phyloP scores from a whole-genome alignment of 768 basidiomycete species.

The Nevesoporus exiguus region DNA sequence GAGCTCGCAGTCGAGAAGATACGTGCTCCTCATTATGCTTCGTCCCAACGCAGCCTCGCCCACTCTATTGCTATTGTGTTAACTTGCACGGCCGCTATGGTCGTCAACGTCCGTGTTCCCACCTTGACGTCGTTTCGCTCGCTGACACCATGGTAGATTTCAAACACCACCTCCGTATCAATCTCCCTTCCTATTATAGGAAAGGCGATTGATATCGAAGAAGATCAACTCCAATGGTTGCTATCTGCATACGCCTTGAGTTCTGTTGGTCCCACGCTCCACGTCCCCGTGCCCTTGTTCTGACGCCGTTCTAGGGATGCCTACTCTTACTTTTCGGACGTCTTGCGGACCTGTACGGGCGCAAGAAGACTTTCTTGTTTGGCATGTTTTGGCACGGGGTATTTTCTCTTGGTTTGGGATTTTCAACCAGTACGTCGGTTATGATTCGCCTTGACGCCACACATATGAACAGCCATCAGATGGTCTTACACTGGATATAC shows the following conservation, averaged over 20 bases:
- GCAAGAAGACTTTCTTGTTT: conserved; percentile 60
- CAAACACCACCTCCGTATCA: conserved; percentile 41
- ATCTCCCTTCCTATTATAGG: conserved; percentile 55
- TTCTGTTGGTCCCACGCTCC: conserved; percentile 45
- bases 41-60: conserved; percentile 19
- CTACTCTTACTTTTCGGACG: conserved; percentile 73
- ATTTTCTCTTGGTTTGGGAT: conserved; percentile 64
- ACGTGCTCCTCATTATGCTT: neutral
- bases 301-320: conserved; percentile 56
- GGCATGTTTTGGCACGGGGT: conserved; percentile 54
- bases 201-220: conserved; percentile 43
- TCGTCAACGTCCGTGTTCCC: conserved; percentile 32
- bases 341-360: conserved; percentile 77
- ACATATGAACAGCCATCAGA: conserved; percentile 34
- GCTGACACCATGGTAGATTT: conserved; percentile 25
- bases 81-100: conserved; percentile 40
- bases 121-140: neutral
- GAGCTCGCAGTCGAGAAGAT: conserved; percentile 10
- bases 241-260: conserved; percentile 64
- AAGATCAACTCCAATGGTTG: conserved; percentile 63
- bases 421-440: conserved; percentile 45
- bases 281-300: neutral
- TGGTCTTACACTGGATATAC: conserved; percentile 57
- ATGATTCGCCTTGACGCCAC: neutral
- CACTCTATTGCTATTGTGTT: conserved; percentile 32